These are phyloP conservation scores for Trichosporon faecale DNA, from an alignment of 1,284 basidiomycete species.

Conservation along the genomic window DNA sequence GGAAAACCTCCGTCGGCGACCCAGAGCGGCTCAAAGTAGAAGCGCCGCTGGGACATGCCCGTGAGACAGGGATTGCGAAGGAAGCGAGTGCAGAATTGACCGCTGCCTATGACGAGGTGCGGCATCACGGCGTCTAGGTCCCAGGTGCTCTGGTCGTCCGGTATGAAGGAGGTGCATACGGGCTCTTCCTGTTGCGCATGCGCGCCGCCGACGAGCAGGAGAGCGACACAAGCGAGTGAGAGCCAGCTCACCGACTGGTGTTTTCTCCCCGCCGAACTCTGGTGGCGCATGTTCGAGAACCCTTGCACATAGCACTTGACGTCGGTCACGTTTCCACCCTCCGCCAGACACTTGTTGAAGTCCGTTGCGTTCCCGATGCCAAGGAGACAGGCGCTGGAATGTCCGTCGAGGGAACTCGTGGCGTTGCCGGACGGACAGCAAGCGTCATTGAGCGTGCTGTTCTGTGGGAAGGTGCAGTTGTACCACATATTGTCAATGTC, in stretches of 20 bases:
- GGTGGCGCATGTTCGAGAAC: not conserved
- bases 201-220: not conserved
- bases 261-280: not conserved
- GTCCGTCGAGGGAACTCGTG: not conserved
- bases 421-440: not conserved
- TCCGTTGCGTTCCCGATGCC: not conserved
- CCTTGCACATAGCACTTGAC: not conserved
- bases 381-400: not conserved
- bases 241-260: not conserved
- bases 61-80: not conserved
- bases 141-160: not conserved
- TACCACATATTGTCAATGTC: not conserved
- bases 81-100: not conserved
- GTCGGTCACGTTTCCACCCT: not conserved
- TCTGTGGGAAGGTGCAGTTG: not conserved
- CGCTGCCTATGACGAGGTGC: not conserved
- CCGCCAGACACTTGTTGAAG: not conserved
- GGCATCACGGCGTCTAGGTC: not conserved
- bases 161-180: not conserved
- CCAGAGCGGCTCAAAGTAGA: not conserved
- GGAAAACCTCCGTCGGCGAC: not conserved
- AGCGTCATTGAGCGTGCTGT: not conserved
- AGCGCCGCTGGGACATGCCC: not conserved
- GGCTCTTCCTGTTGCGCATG: not conserved
- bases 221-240: not conserved